Evolutionary conservation across 257 asterid genomes (phyloP), one percentile per base, ranked within the genome.

Genomic region (Linaria vulgaris): DNA sequence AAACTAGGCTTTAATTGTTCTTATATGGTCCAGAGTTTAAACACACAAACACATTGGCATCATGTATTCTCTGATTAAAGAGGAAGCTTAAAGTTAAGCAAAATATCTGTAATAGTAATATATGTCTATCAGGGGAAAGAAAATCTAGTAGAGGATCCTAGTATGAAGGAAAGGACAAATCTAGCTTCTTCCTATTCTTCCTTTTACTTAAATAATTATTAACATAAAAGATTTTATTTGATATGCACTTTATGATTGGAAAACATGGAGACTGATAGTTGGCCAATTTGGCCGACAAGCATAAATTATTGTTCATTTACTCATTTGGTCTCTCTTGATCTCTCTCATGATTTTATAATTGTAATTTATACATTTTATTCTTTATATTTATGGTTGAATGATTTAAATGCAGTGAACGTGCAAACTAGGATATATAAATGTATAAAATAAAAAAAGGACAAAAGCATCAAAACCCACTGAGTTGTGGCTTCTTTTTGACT

Each of bases 231-330:
- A 15, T 54, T 65, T 21, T 54, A 17, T 43, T 54, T 19, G 31
- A 22, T 50, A 11, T 10, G 10, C 21, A 50, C 24, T 25, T 13
- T 15, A 54, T 8, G 27, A 17, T 30, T 58, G 4, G 11, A 15
- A 5, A 56, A 52, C 43, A 45, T 64, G 14, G 5, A 23, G 54
- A 21, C 45, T 43, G 34, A 62, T 59, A 37, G 31, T 58, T 10
- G 19, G 16, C 31, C 31, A 31, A 54, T 30, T 52, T 67, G 55
- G 75, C 77, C 70, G 80, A 71, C 79, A 73, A 13, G 54, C 55
- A 67, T 56, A 63, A 59, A 56, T 72, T 61, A 56, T 72, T 61
- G 65, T 61, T 37, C 14, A 9, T 30, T 51, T 20, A 41, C 61
- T 67, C 39, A 65, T 60, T 31, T 16, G 54, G 17, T 34, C 58